Evolutionary conservation across 352 stramenopile genomes (phyloP).

Genomic region (Phytophthora kernoviae): DNA sequence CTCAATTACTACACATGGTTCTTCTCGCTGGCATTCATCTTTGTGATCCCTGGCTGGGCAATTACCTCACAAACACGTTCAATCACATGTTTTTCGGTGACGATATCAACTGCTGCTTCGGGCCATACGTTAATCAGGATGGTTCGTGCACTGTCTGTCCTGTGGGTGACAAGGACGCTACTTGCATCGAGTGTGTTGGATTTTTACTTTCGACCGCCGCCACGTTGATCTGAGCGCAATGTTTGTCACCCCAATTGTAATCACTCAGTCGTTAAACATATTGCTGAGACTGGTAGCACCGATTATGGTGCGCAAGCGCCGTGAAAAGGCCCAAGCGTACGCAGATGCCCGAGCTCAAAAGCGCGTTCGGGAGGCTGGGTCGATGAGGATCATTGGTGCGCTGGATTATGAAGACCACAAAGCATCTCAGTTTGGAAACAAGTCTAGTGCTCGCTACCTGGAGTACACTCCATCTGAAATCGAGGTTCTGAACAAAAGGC

Average conservation of each 20-base stretch:
- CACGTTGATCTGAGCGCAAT: conserved; percentile 87
- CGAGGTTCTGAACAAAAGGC: conserved; percentile 72
- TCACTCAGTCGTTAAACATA: conserved; percentile 86
- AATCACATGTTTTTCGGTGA: conserved; percentile 85
- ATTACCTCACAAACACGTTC: conserved; percentile 86
- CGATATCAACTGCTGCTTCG: conserved; percentile 88
- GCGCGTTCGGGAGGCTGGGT: conserved; percentile 66
- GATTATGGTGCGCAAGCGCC: conserved; percentile 69
- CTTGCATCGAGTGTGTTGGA: conserved; percentile 77
- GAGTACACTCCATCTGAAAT: conserved; percentile 67
- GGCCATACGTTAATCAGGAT: conserved; percentile 80
- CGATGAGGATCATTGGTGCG: conserved; percentile 83
- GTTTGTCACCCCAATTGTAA: conserved; percentile 88
- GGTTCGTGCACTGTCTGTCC: conserved; percentile 69
- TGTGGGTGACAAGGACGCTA: conserved; percentile 62
- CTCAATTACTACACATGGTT: conserved; percentile 94
- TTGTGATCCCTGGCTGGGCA: conserved; percentile 83
- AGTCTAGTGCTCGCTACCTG: conserved; percentile 66
- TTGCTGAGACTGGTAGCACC: conserved; percentile 66
- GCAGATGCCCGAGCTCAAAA: conserved; percentile 73
- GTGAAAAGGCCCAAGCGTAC: conserved; percentile 57
- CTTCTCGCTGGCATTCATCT: conserved; percentile 89
- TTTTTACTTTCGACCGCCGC: conserved; percentile 85
- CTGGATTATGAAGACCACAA: conserved; percentile 80
- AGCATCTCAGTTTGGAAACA: conserved; percentile 74